phyloP scores from a whole-genome alignment of 768 basidiomycete species.

The Chalciporus pseudorubinellus region DNA sequence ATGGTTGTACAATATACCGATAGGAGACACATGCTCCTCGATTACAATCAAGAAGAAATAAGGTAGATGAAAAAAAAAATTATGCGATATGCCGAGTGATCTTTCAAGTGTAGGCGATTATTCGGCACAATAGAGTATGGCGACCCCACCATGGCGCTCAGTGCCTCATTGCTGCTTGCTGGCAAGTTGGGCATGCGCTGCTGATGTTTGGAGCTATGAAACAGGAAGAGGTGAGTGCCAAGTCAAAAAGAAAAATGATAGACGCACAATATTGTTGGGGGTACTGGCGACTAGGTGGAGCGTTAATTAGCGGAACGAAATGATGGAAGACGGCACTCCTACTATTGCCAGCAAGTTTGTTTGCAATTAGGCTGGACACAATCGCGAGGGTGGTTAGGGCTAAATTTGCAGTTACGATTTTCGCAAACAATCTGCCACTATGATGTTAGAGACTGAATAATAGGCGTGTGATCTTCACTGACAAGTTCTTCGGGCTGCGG shows the following conservation, averaged over 20 bases:
- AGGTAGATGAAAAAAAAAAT: conserved; percentile 21
- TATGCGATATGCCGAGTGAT: conserved; percentile 18
- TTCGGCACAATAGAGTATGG: conserved; percentile 2
- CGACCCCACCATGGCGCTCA: conserved; percentile 11
- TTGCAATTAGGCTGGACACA: conserved; percentile 45
- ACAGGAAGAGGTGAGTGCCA: neutral
- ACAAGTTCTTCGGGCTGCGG: conserved; percentile 40
- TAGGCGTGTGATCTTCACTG: conserved; percentile 1
- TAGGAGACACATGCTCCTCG: conserved; percentile 21
- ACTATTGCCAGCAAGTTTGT: conserved; percentile 51
- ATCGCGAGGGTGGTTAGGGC: conserved; percentile 45
- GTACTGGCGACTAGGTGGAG: conserved; percentile 37
- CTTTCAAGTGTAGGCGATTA: conserved; percentile 12
- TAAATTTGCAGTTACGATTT: conserved; percentile 49
- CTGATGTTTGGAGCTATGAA: conserved; percentile 42
- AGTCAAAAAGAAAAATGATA: neutral
- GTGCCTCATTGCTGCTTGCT: conserved; percentile 24
- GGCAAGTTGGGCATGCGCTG: conserved; percentile 42
- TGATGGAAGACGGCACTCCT: conserved; percentile 8
- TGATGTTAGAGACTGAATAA: conserved; percentile 9
- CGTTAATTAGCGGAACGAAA: conserved; percentile 9
- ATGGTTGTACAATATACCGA: conserved; percentile 18
- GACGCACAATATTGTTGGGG: conserved; percentile 47
- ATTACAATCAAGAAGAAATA: conserved; percentile 31
- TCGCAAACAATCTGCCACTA: conserved; percentile 45